These are phyloP conservation scores for Xerocomus nothofagi DNA, from an alignment of 1,284 basidiomycete species.

Conservation along the genomic window DNA sequence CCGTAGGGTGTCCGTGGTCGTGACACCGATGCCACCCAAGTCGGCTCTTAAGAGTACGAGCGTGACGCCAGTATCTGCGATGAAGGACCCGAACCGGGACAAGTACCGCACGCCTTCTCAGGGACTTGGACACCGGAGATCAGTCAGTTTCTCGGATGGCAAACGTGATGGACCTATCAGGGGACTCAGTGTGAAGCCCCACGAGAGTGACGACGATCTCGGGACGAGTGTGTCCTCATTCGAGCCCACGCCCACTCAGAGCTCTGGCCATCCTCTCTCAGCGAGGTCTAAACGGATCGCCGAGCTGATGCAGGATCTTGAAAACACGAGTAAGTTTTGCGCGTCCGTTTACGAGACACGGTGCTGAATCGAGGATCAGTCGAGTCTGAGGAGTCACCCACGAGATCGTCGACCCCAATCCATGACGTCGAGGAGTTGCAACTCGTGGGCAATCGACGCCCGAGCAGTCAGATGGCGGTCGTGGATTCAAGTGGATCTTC, in stretches of 20 bases:
- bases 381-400: constrained; percentile 59
- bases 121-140: constrained; percentile 58
- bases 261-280: constrained; percentile 50
- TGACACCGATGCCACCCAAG: constrained; percentile 52
- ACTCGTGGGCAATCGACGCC: constrained; percentile 43
- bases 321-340: constrained; percentile 60
- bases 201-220: constrained; percentile 39
- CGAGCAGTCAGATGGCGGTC: constrained; percentile 33
- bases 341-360: background rate
- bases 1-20: constrained; percentile 53
- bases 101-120: constrained; percentile 53
- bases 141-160: constrained; percentile 94
- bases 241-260: constrained; percentile 27
- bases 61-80: constrained; percentile 30
- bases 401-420: constrained; percentile 53
- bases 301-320: constrained; percentile 72
- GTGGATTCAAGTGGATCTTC: constrained; percentile 33
- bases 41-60: constrained; percentile 46
- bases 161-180: constrained; percentile 80
- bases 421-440: constrained; percentile 46
- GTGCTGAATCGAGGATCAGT: constrained; percentile 10
- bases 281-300: constrained; percentile 76
- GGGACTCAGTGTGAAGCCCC: constrained; percentile 50
- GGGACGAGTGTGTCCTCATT: constrained; percentile 32
- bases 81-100: constrained; percentile 46